These are phyloP conservation scores for Mrakia gelida DNA, from an alignment of 768 basidiomycete genomes.

Conservation along the genomic window DNA sequence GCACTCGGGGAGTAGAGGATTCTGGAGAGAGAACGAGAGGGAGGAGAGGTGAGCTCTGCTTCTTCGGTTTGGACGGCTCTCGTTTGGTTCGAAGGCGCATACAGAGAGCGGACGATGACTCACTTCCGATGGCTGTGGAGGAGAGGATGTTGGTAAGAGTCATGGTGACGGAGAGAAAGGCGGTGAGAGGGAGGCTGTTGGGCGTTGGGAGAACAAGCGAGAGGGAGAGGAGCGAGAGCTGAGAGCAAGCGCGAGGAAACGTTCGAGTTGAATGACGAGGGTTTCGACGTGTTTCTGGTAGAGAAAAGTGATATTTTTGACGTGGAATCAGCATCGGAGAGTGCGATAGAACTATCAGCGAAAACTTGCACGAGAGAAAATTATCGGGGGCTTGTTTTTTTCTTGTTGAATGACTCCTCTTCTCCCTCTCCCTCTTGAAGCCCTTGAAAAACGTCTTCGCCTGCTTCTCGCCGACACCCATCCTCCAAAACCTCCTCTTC, in stretches of 20 bases:
- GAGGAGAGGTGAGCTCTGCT: neutral
- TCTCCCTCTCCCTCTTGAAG: too few species aligned
- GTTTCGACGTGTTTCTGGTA: neutral
- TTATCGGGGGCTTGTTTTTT: too few species aligned
- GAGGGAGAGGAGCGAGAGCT: neutral
- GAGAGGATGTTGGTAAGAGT: conserved; percentile 19
- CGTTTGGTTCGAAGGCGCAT: too few species aligned
- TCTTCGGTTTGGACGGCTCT: neutral
- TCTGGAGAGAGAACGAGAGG: too few species aligned
- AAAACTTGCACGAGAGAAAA: too few species aligned
- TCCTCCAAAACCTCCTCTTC: neutral
- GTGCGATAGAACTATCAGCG: too few species aligned
- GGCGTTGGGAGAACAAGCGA: neutral
- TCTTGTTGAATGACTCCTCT: too few species aligned
- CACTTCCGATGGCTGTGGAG: conserved; percentile 12
- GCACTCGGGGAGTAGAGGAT: neutral
- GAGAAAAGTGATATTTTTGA: neutral
- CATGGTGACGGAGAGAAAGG: neutral
- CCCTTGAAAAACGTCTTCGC: too few species aligned
- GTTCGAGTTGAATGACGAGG: neutral
- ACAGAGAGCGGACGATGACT: neutral
- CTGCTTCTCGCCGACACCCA: neutral
- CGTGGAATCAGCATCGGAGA: neutral
- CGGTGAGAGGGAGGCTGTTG: too few species aligned
- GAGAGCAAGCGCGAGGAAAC: neutral